Percentiles rank a stretch among this genome's conserved stretches.
phyloP scores from a whole-genome alignment of 352 stramenopile genomes.

The Thraustochytrium sp. region DNA sequence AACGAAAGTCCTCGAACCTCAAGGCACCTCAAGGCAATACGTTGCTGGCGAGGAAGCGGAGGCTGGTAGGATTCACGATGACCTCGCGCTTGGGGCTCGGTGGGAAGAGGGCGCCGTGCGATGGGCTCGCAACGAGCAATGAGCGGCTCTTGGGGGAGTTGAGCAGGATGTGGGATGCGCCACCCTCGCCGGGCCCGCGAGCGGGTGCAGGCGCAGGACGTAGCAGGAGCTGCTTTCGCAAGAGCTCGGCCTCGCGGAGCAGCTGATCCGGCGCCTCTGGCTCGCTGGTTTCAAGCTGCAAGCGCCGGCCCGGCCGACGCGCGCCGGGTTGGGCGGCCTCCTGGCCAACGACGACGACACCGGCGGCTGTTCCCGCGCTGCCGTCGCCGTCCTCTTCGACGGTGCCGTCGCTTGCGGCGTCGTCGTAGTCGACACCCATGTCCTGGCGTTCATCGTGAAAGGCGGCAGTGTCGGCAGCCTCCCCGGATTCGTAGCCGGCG shows the following conservation, averaged over 20 bases:
- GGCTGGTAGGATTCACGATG: slow-evolving; percentile 20
- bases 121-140: neutral
- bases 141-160: neutral
- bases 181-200: neutral
- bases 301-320: neutral
- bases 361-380: neutral
- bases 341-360: neutral
- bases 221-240: slow-evolving; percentile 20
- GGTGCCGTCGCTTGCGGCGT: neutral
- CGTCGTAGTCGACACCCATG: no score
- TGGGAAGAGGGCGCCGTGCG: neutral
- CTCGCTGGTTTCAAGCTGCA: neutral
- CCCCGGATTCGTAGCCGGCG: neutral
- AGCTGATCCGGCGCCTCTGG: neutral
- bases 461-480: neutral
- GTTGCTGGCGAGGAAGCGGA: slow-evolving; percentile 38
- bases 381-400: neutral
- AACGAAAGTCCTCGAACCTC: no score
- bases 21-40: no score
- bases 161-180: neutral
- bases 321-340: neutral
- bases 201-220: neutral
- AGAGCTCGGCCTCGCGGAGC: neutral
- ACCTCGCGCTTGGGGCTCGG: neutral
- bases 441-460: neutral